Evolutionary conservation across 2,329 filamentous ascomycete species (phyloP).

Genomic region (Claviceps humidiphila): DNA sequence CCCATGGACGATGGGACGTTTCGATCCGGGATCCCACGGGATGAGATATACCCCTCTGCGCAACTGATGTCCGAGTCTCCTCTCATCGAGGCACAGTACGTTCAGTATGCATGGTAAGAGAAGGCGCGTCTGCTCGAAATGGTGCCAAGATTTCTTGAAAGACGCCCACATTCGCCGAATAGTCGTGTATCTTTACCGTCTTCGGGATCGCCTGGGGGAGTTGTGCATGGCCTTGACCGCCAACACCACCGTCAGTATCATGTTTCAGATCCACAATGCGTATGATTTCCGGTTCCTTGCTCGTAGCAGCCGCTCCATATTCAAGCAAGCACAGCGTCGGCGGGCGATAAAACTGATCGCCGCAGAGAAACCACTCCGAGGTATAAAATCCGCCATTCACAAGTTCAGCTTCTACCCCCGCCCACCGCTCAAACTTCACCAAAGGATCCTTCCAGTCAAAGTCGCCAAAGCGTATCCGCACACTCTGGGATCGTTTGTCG

Average conservation of each 20-base stretch:
- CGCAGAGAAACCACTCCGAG: slow-evolving; percentile 24
- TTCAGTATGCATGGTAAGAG: not conserved
- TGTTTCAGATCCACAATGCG: slow-evolving; percentile 7
- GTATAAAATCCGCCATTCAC: slow-evolving; percentile 58
- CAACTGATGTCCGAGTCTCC: no score
- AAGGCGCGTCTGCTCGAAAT: slow-evolving; percentile 1
- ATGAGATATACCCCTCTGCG: no score
- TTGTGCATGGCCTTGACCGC: not conserved
- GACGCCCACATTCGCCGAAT: slow-evolving; percentile 9
- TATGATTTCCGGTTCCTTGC: slow-evolving; percentile 10
- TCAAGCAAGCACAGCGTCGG: slow-evolving; percentile 20
- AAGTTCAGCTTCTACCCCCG: slow-evolving; percentile 45
- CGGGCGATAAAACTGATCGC: slow-evolving; percentile 19
- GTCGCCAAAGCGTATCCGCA: slow-evolving; percentile 55
- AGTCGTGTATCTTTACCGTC: slow-evolving; percentile 10
- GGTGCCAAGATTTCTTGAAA: slow-evolving; percentile 6
- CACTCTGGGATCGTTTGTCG: slow-evolving; percentile 15
- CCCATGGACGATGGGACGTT: not conserved
- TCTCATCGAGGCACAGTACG: not conserved
- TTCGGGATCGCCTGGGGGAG: not conserved
- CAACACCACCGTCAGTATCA: not conserved
- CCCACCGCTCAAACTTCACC: slow-evolving; percentile 59
- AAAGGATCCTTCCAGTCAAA: slow-evolving; percentile 61
- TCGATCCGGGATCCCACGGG: no score
- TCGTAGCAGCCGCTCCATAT: not conserved